Conservation (phyloP, 2,329 filamentous ascomycete species). For the Verticillium klebahnii region DNA sequence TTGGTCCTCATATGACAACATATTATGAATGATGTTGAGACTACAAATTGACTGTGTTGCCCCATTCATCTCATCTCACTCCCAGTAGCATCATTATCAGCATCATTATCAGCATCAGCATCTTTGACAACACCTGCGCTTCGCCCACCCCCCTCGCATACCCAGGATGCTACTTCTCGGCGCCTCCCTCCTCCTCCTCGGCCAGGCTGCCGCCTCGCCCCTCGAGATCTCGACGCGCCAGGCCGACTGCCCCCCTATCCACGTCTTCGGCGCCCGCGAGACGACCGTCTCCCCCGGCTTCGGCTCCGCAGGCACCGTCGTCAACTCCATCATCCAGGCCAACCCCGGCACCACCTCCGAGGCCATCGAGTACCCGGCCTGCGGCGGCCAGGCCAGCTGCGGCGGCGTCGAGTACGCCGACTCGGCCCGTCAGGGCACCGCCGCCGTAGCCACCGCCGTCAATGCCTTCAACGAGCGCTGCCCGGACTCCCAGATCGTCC, state of each 20-base stretch:
- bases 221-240: neutral
- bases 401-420: conserved; percentile 55
- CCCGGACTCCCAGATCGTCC: conserved; percentile 51
- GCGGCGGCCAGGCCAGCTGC: conserved; percentile 54
- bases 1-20: neutral
- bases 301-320: conserved; percentile 43
- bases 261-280: conserved; percentile 43
- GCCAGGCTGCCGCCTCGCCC: conserved; percentile 3
- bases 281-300: conserved; percentile 47
- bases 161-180: conserved; percentile 5
- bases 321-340: conserved; percentile 42
- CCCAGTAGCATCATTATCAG: neutral
- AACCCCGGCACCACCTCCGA: conserved; percentile 49
- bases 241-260: conserved; percentile 30
- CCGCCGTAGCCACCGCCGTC: conserved; percentile 54
- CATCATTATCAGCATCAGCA: neutral
- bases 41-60: neutral
- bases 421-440: conserved; percentile 53
- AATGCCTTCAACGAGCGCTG: conserved; percentile 53
- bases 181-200: conserved; percentile 3
- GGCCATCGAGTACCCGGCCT: conserved; percentile 57
- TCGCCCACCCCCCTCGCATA: neutral
- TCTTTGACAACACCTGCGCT: neutral
- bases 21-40: neutral
- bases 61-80: neutral